phyloP scores from a whole-genome alignment of 768 basidiomycete genomes.

The Punctularia strigosozonata region DNA sequence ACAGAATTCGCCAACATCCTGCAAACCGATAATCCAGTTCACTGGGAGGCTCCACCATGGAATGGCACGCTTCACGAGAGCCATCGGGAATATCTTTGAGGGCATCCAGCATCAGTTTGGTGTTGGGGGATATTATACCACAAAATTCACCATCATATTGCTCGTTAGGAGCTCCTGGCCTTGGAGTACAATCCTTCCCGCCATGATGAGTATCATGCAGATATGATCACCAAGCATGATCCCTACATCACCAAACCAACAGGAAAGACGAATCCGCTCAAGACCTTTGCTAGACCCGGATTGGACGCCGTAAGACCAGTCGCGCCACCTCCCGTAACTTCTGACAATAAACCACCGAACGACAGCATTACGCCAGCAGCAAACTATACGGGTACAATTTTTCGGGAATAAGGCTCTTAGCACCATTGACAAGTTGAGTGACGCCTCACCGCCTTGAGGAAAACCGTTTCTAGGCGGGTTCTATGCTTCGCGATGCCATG shows the following conservation, averaged over 20 bases:
- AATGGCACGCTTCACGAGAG: slow-evolving; percentile 41
- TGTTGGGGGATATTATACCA: not conserved
- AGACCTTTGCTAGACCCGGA: slow-evolving; percentile 55
- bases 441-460: slow-evolving; percentile 57
- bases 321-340: slow-evolving; percentile 52
- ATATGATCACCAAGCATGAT: not conserved
- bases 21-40: slow-evolving; percentile 58
- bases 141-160: slow-evolving; percentile 52
- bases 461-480: slow-evolving; percentile 45
- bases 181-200: slow-evolving; percentile 56
- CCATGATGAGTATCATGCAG: not conserved
- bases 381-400: slow-evolving; percentile 27
- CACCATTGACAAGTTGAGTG: not conserved
- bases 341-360: slow-evolving; percentile 55
- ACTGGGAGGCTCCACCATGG: slow-evolving; percentile 61
- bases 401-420: not conserved
- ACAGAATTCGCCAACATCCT: not conserved
- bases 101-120: too few species aligned
- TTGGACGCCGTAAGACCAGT: slow-evolving; percentile 35
- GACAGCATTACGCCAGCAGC: slow-evolving; percentile 65
- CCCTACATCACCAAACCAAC: slow-evolving; percentile 66
- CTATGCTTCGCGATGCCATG: slow-evolving; percentile 49
- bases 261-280: slow-evolving; percentile 62
- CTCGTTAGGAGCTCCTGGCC: slow-evolving; percentile 63
- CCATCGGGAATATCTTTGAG: slow-evolving; percentile 63